A percentile compares a stretch with the other conserved stretches of the same genome.
Conservation (phyloP, 176 grass and related monocot genomes). For the Rhynchospora tenuis region DNA sequence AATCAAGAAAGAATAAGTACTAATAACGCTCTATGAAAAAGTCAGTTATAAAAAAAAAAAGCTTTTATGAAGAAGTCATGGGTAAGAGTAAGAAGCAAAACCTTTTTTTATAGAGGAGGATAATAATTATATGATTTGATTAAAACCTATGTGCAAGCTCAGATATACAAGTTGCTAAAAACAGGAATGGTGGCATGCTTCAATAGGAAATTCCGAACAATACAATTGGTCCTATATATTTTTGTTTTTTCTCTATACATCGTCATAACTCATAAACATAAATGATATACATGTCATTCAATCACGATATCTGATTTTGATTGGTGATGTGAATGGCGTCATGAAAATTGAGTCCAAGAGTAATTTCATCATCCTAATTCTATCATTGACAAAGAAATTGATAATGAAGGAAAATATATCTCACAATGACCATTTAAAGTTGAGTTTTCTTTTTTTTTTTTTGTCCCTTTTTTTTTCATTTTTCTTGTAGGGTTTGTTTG, state of each 20-base stretch:
- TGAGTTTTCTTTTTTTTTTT: no score
- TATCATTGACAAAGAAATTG: no score
- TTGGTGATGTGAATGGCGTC: not conserved
- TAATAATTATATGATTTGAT: not conserved
- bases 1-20: not conserved
- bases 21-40: not conserved
- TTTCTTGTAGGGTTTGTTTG: no score
- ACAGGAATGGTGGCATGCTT: not conserved
- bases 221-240: not conserved
- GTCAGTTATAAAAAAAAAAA: not conserved
- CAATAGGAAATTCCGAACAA: no score
- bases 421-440: no score
- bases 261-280: not conserved
- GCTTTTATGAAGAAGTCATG: not conserved
- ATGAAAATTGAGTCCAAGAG: not conserved
- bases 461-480: no score
- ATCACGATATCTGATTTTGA: not conserved
- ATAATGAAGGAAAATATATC: no score
- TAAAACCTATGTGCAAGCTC: not conserved
- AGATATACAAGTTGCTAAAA: not conserved
- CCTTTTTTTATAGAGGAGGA: not conserved
- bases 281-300: not conserved
- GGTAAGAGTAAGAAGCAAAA: not conserved
- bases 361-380: no score
- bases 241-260: not conserved